Conservation (phyloP, 805 yeast genomes). For the Starmera dryadoides region DNA sequence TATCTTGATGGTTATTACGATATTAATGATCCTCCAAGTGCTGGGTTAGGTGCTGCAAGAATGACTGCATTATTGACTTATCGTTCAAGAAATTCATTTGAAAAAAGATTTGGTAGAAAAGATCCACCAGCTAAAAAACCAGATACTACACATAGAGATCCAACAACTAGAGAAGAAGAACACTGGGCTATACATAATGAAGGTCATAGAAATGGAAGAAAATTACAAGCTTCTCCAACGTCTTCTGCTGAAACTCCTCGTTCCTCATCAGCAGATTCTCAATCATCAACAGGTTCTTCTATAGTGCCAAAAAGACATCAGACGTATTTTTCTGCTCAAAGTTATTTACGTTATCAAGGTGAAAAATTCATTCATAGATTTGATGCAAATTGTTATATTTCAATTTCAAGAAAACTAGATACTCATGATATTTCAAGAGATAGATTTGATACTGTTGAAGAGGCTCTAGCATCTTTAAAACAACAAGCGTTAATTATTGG, state of each 20-base stretch:
- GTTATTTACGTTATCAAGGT: slow-evolving; percentile 91
- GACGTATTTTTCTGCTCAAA: slow-evolving; percentile 87
- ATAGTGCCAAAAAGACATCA: slow-evolving; percentile 24
- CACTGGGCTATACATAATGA: slow-evolving; percentile 86
- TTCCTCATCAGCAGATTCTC: slow-evolving; percentile 24
- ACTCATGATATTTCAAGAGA: slow-evolving; percentile 92
- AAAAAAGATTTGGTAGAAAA: slow-evolving; percentile 84
- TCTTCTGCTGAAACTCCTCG: slow-evolving; percentile 6
- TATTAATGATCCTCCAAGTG: slow-evolving; percentile 68
- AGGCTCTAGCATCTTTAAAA: slow-evolving; percentile 48
- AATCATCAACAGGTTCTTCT: slow-evolving; percentile 19
- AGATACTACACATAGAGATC: slow-evolving; percentile 21
- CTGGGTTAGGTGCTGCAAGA: slow-evolving; percentile 92
- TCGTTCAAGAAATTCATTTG: slow-evolving; percentile 88
- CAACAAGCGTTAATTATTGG: slow-evolving; percentile 87
- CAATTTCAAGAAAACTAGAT: slow-evolving; percentile 88
- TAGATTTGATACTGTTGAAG: slow-evolving; percentile 35
- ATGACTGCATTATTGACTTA: slow-evolving; percentile 95
- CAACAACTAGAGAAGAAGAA: slow-evolving; percentile 53
- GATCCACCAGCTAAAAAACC: slow-evolving; percentile 13
- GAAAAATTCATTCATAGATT: slow-evolving; percentile 82
- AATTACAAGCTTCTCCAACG: slow-evolving; percentile 8
- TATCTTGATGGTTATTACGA: slow-evolving; percentile 86
- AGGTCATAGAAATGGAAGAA: slow-evolving; percentile 43
- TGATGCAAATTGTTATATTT: slow-evolving; percentile 94